phyloP scores from a whole-genome alignment of 78 protist species.

The Dictyostelium firmibasis region DNA sequence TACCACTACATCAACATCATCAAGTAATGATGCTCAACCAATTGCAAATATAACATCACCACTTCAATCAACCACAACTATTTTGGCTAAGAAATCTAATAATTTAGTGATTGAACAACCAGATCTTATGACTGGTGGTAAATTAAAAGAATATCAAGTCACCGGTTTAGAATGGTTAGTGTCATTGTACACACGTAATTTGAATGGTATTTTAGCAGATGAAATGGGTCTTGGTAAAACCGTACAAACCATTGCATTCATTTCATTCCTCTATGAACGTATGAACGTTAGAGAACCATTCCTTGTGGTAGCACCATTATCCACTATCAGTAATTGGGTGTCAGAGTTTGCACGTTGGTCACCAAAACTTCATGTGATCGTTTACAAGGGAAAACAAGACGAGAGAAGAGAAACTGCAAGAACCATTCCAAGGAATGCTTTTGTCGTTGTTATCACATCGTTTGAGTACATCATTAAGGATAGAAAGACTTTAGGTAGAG shows the following conservation, averaged over 20 bases:
- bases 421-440: constrained; percentile 38
- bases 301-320: constrained; percentile 97
- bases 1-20: constrained; percentile 6
- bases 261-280: constrained; percentile 81
- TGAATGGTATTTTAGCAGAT: constrained; percentile 98
- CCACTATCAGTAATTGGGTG: constrained; percentile 96
- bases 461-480: constrained; percentile 83
- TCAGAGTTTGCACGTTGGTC: constrained; percentile 90
- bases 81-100: constrained; percentile 10
- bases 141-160: constrained; percentile 80
- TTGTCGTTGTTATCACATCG: constrained; percentile 85
- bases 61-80: constrained; percentile 9
- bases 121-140: constrained; percentile 79
- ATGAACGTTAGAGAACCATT: constrained; percentile 91
- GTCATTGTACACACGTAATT: constrained; percentile 89
- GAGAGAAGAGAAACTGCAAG: constrained; percentile 69
- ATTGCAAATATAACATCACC: constrained; percentile 13
- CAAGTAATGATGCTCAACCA: neutral
- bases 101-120: constrained; percentile 50
- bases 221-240: constrained; percentile 99
- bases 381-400: constrained; percentile 66
- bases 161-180: constrained; percentile 97
- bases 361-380: constrained; percentile 45
- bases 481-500: constrained; percentile 21
- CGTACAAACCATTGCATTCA: constrained; percentile 91